Conservation (phyloP, 345 rosid genomes). For the Camelina hispida region DNA sequence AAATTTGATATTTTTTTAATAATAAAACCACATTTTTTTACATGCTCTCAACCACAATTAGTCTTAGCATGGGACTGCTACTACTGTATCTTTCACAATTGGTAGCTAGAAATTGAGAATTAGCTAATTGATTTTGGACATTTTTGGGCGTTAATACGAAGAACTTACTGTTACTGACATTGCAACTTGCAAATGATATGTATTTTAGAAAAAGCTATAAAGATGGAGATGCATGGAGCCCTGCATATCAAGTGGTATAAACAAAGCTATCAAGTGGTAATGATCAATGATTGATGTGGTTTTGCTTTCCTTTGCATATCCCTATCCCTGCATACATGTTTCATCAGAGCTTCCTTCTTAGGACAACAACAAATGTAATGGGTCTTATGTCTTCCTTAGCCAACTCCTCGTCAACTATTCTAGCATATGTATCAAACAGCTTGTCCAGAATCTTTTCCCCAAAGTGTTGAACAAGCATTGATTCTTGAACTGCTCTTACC, state of each 20-base stretch:
- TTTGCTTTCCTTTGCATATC: no score
- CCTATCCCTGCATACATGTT: neutral
- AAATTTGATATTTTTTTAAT: no score
- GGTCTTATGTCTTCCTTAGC: conserved; percentile 65
- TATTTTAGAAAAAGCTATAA: neutral
- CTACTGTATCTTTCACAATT: no score
- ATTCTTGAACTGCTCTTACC: conserved; percentile 86
- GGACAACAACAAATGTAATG: conserved; percentile 62
- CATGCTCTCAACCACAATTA: no score
- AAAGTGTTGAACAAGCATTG: conserved; percentile 71
- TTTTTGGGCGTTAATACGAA: no score
- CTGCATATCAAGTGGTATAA: neutral
- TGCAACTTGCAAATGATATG: neutral
- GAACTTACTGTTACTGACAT: no score
- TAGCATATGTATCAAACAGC: conserved; percentile 64
- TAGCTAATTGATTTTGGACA: neutral
- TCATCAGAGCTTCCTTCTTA: conserved; percentile 63
- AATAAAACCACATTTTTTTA: no score
- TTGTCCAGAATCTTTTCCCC: conserved; percentile 67
- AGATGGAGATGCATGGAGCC: neutral
- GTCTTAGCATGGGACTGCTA: no score
- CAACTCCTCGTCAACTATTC: conserved; percentile 65
- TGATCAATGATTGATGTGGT: no score
- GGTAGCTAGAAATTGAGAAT: no score
- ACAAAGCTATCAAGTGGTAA: neutral